phyloP scores from a whole-genome alignment of 2,329 filamentous ascomycete species.

The Colletotrichum sp. region DNA sequence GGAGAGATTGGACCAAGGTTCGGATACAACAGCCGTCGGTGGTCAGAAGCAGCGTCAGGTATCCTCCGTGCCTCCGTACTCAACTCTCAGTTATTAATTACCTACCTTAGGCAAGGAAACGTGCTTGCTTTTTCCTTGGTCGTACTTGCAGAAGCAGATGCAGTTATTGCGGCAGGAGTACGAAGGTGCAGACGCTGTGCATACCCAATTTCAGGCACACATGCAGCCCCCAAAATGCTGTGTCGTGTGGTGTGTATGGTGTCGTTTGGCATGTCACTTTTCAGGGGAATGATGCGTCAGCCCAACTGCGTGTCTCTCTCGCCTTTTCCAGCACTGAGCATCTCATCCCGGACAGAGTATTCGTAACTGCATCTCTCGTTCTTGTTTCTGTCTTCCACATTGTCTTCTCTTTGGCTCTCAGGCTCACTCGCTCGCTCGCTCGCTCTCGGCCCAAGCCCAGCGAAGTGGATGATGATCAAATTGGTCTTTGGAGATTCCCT shows the following conservation, averaged over 20 bases:
- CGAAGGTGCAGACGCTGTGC: not conserved
- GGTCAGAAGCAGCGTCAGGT: not conserved
- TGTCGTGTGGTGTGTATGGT: not conserved
- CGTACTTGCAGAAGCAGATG: not conserved
- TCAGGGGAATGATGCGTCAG: not conserved
- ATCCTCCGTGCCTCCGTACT: not conserved
- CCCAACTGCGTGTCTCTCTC: not conserved
- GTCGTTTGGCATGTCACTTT: not conserved
- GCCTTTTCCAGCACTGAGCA: not conserved
- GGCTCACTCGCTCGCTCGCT: not conserved
- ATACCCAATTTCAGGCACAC: conserved; percentile 5
- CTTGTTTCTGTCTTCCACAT: not conserved
- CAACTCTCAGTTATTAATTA: not conserved
- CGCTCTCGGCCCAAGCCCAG: not conserved
- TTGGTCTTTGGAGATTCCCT: not conserved
- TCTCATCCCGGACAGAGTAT: not conserved
- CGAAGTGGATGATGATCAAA: not conserved
- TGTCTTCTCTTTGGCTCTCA: not conserved
- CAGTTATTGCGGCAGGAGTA: not conserved
- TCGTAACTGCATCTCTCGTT: not conserved
- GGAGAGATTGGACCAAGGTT: not conserved
- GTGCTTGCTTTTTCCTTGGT: not conserved
- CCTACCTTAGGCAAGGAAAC: not conserved
- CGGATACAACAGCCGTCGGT: not conserved
- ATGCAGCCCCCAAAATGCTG: not conserved